These are phyloP conservation scores for Climacium dendroides DNA, from an alignment of 225 moss, liverwort and hornwort species.

Conservation along the genomic window DNA sequence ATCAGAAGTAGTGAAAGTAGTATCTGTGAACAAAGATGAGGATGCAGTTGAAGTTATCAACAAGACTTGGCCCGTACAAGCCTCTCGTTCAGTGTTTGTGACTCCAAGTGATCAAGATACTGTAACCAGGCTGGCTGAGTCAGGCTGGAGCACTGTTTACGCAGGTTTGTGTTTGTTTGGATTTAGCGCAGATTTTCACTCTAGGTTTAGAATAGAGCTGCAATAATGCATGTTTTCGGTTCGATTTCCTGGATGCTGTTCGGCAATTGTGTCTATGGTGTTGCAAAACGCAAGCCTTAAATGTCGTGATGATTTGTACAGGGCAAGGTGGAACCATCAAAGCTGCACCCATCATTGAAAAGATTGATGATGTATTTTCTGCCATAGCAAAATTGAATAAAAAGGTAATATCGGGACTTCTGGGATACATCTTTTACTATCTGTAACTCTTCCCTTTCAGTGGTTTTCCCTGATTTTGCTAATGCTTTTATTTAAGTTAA, in stretches of 20 bases:
- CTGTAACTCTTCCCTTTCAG: neutral
- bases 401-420: conserved; percentile 4
- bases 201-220: neutral
- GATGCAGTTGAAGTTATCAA: conserved; percentile 17
- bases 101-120: neutral
- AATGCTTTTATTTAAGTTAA: neutral
- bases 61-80: conserved; percentile 28
- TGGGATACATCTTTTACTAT: neutral
- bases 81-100: conserved; percentile 33
- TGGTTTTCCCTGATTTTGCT: neutral
- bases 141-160: conserved; percentile 30
- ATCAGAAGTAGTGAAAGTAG: conserved; percentile 21
- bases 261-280: neutral
- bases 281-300: neutral
- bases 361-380: conserved; percentile 47
- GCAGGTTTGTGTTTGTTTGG: neutral
- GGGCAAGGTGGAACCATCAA: conserved; percentile 4
- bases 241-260: neutral
- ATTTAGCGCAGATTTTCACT: neutral
- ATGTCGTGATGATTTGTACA: neutral
- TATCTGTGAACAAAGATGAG: conserved; percentile 1
- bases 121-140: conserved; percentile 6
- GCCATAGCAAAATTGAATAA: conserved; percentile 42
- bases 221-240: neutral
- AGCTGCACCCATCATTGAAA: conserved; percentile 10